Evolutionary conservation across 1,139 yeast species (phyloP).

Genomic region (Hansenula anomala): DNA sequence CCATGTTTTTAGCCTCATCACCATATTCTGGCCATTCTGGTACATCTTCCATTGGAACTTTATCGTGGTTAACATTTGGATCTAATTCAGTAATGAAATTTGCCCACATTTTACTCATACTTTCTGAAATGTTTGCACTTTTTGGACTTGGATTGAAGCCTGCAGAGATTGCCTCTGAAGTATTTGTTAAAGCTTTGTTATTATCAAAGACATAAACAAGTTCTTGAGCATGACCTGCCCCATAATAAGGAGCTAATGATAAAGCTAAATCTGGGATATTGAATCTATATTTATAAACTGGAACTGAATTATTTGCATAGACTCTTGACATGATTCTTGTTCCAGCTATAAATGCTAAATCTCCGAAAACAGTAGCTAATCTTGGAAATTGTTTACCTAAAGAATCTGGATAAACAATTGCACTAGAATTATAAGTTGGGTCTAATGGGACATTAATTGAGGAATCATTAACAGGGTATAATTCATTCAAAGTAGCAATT

Average conservation of each 20-base stretch:
- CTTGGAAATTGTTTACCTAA: slow-evolving; percentile 9
- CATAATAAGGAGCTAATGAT: slow-evolving; percentile 1
- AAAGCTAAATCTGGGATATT: slow-evolving; percentile 13
- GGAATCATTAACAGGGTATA: slow-evolving; percentile 7
- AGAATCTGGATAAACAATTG: background rate
- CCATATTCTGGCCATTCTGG: slow-evolving; percentile 7
- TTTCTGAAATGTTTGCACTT: slow-evolving; percentile 6
- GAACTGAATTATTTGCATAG: slow-evolving; percentile 1
- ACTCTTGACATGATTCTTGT: slow-evolving; percentile 11
- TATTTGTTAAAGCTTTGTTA: slow-evolving; percentile 4
- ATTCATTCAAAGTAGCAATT: background rate
- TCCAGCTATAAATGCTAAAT: slow-evolving; percentile 13
- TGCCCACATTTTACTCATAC: slow-evolving; percentile 10
- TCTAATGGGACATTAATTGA: slow-evolving; percentile 9
- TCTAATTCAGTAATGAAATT: slow-evolving; percentile 11
- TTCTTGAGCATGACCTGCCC: slow-evolving; percentile 19
- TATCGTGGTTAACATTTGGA: slow-evolving; percentile 3
- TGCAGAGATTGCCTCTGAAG: slow-evolving; percentile 8
- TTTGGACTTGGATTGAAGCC: slow-evolving; percentile 9
- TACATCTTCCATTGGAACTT: background rate
- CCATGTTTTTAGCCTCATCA: slow-evolving; percentile 3
- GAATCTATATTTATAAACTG: slow-evolving; percentile 18
- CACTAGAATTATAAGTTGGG: slow-evolving; percentile 7
- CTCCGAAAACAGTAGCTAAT: slow-evolving; percentile 13
- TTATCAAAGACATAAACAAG: slow-evolving; percentile 22